Percentiles rank a stretch among this genome's conserved stretches.
Evolutionary conservation across 768 basidiomycete genomes (phyloP).

Genomic region (Mycena vulgaris): DNA sequence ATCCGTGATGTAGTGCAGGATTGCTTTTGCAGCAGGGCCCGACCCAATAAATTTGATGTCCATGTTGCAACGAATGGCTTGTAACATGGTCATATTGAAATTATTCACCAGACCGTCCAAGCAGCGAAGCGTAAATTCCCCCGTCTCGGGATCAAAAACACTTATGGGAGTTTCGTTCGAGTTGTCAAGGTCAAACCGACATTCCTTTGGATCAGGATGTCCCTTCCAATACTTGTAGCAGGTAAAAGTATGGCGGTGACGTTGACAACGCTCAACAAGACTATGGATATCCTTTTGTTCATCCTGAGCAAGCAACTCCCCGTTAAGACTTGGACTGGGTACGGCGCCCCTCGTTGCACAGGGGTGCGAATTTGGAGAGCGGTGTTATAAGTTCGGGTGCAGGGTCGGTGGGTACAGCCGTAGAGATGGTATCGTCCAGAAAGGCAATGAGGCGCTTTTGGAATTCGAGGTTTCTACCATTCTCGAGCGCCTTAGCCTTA

Average conservation of each 20-base stretch:
- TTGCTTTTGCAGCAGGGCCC: slow-evolving; percentile 49
- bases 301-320: too few species aligned
- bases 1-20: slow-evolving; percentile 53
- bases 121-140: slow-evolving; percentile 41
- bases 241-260: slow-evolving; percentile 43
- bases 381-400: neutral
- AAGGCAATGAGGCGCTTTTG: slow-evolving; percentile 17
- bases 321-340: neutral
- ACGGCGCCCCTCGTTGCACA: slow-evolving; percentile 1
- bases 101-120: slow-evolving; percentile 49
- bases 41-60: slow-evolving; percentile 50
- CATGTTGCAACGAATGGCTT: slow-evolving; percentile 41
- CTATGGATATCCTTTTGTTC: neutral
- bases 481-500: slow-evolving; percentile 11
- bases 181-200: slow-evolving; percentile 43
- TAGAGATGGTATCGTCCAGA: slow-evolving; percentile 28
- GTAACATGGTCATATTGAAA: slow-evolving; percentile 47
- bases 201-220: slow-evolving; percentile 28
- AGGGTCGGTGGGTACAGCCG: slow-evolving; percentile 8
- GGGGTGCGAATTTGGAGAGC: slow-evolving; percentile 6
- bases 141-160: slow-evolving; percentile 38
- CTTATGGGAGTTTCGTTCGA: slow-evolving; percentile 22
- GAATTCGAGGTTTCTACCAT: slow-evolving; percentile 3
- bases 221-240: slow-evolving; percentile 47
- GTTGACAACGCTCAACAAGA: slow-evolving; percentile 37